Conservation (phyloP, 1,284 basidiomycete species). For the Apiotrichum montevideense region DNA sequence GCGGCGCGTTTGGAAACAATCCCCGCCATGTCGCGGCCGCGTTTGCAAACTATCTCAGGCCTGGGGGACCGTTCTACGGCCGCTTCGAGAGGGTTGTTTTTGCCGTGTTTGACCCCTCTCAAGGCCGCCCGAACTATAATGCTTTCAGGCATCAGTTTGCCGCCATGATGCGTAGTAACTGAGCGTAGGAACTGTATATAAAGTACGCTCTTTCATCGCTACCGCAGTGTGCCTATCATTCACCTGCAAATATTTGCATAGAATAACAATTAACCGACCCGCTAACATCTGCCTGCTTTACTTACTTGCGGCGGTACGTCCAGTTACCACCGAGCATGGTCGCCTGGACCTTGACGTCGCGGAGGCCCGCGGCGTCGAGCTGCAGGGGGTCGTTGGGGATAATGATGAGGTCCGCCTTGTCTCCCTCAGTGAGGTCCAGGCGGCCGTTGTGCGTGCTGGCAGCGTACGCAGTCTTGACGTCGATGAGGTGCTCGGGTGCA, state of each 20-base stretch:
- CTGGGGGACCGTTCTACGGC: conserved; percentile 1
- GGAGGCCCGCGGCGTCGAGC: conserved; percentile 24
- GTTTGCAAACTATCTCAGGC: conserved; percentile 3
- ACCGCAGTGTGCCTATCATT: too few species aligned
- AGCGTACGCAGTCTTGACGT: conserved; percentile 10
- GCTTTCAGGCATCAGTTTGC: neutral
- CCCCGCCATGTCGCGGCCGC: neutral
- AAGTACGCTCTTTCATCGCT: too few species aligned
- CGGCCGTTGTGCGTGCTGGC: conserved; percentile 10
- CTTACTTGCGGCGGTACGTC: conserved; percentile 16
- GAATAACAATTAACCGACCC: too few species aligned
- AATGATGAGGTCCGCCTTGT: conserved; percentile 30
- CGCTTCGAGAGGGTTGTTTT: conserved; percentile 6
- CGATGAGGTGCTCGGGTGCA: conserved; percentile 13
- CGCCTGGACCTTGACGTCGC: conserved; percentile 26
- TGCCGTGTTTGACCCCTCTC: neutral
- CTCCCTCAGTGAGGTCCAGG: neutral
- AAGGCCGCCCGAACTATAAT: neutral
- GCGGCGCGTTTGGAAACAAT: conserved; percentile 12
- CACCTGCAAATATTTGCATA: too few species aligned
- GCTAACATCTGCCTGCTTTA: too few species aligned
- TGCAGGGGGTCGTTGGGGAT: conserved; percentile 25
- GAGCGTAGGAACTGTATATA: too few species aligned
- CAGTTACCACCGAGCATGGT: conserved; percentile 38
- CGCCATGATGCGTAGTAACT: too few species aligned